A percentile compares a stretch with the other conserved stretches of the same genome.
Conservation (phyloP, 495 filamentous ascomycete genomes). For the Podospora pseudoanserina region DNA sequence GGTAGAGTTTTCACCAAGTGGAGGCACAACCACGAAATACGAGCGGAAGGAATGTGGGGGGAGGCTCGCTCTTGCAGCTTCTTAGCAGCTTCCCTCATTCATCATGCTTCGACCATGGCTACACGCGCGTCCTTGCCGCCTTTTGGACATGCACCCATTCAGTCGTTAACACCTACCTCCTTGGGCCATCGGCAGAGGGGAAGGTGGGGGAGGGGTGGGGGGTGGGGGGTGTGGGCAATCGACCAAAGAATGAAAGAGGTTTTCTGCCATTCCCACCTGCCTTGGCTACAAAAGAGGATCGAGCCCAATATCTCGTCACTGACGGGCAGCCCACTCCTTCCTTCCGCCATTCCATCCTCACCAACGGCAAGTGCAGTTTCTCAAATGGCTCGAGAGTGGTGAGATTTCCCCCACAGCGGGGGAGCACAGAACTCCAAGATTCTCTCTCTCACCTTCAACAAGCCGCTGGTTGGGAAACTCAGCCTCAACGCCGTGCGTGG, state of each 20-base stretch:
- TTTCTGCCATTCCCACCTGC: too few relatives aligned
- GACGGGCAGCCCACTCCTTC: too few relatives aligned
- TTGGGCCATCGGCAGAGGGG: not conserved
- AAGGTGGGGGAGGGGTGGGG: not conserved
- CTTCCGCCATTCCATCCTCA: too few relatives aligned
- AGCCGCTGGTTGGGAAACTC: conserved; percentile 16
- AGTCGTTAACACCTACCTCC: conserved; percentile 10
- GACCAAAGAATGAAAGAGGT: not conserved
- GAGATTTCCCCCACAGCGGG: not conserved
- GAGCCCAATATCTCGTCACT: not conserved
- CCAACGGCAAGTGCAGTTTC: too few relatives aligned
- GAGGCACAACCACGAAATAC: not conserved
- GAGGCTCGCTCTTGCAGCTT: not conserved
- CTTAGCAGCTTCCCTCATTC: too few relatives aligned
- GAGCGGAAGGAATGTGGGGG: not conserved
- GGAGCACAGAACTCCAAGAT: too few relatives aligned
- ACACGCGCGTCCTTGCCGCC: not conserved
- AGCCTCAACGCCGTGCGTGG: conserved; percentile 26
- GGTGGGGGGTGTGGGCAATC: not conserved
- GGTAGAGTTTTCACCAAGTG: not conserved
- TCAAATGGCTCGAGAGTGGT: not conserved
- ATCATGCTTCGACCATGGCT: too few relatives aligned
- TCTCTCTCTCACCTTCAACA: not conserved
- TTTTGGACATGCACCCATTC: not conserved
- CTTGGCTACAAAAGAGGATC: not conserved